These are phyloP conservation scores for Heliophila coronopifolia DNA, from an alignment of 441 rosid species.

Conservation along the genomic window DNA sequence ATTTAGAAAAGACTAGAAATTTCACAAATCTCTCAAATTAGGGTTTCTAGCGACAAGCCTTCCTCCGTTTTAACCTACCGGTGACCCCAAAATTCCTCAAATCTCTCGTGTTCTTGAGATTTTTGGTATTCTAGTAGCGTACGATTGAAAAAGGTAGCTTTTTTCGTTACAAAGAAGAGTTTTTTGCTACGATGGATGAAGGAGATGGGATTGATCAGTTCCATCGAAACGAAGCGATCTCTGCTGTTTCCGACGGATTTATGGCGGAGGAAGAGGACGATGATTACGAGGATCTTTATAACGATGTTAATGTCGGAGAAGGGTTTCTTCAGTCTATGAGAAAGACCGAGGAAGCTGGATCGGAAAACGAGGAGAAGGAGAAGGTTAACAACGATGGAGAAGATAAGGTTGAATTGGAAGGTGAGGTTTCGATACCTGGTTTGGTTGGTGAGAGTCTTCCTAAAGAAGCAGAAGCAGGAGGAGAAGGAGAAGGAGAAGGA, in stretches of 20 bases:
- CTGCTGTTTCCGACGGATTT: constrained; percentile 61
- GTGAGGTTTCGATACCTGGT: constrained; percentile 33
- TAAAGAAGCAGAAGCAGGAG: constrained; percentile 17
- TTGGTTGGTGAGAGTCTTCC: constrained; percentile 31
- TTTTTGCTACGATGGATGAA: constrained; percentile 36
- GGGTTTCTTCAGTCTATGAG: constrained; percentile 55
- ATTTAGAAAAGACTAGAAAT: constrained; percentile 24
- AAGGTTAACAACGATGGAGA: constrained; percentile 17
- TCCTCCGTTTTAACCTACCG: constrained; percentile 11
- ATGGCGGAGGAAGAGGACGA: constrained; percentile 75
- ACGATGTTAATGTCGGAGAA: constrained; percentile 83
- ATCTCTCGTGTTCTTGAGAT: background rate
- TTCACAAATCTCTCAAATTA: constrained; percentile 27
- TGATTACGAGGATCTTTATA: constrained; percentile 77
- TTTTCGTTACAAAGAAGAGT: background rate
- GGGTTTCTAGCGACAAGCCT: constrained; percentile 20
- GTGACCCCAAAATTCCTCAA: background rate
- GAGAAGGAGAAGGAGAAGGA: constrained; percentile 25
- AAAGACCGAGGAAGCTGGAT: constrained; percentile 41
- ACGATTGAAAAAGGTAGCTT: constrained; percentile 5
- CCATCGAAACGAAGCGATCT: constrained; percentile 59
- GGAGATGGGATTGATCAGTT: constrained; percentile 54
- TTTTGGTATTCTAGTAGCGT: constrained; percentile 8
- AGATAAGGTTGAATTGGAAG: constrained; percentile 25
- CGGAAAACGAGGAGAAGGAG: constrained; percentile 28